These are phyloP conservation scores for Roridomyces roridus DNA, from an alignment of 768 basidiomycete genomes.

Conservation along the genomic window DNA sequence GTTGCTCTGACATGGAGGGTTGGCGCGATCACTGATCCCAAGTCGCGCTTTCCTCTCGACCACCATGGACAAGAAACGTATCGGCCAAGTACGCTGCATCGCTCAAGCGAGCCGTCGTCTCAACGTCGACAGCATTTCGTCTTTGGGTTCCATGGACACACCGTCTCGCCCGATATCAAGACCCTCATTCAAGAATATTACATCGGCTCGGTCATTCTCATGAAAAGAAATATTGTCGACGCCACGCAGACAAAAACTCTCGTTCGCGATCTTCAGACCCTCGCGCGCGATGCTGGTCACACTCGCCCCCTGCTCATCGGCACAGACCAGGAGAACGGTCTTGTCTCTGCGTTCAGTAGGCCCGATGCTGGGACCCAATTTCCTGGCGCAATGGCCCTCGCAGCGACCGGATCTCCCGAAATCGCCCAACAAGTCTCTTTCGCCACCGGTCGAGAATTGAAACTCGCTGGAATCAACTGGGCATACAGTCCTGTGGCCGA, in stretches of 20 bases:
- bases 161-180: slow-evolving; percentile 56
- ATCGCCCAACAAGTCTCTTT: slow-evolving; percentile 50
- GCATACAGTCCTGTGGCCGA: slow-evolving; percentile 74
- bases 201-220: slow-evolving; percentile 71
- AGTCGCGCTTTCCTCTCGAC: background rate
- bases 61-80: slow-evolving; percentile 24
- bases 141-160: slow-evolving; percentile 68
- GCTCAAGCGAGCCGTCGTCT: background rate
- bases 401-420: slow-evolving; percentile 55
- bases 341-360: slow-evolving; percentile 72
- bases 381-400: slow-evolving; percentile 77
- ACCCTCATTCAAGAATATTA: slow-evolving; percentile 66
- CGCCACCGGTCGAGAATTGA: slow-evolving; percentile 63
- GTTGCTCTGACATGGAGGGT: slow-evolving; percentile 61
- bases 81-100: slow-evolving; percentile 47
- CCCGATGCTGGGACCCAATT: slow-evolving; percentile 68
- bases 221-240: slow-evolving; percentile 69
- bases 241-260: slow-evolving; percentile 56
- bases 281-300: slow-evolving; percentile 66
- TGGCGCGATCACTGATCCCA: background rate
- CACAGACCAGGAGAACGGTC: slow-evolving; percentile 78
- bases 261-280: slow-evolving; percentile 53
- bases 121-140: slow-evolving; percentile 64
- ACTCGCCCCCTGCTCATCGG: slow-evolving; percentile 64
- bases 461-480: slow-evolving; percentile 73